Percentiles rank a stretch among this genome's conserved stretches.
Evolutionary conservation across 2,329 filamentous ascomycete genomes (phyloP).

Genomic region (Pestalotiopsis sp.): DNA sequence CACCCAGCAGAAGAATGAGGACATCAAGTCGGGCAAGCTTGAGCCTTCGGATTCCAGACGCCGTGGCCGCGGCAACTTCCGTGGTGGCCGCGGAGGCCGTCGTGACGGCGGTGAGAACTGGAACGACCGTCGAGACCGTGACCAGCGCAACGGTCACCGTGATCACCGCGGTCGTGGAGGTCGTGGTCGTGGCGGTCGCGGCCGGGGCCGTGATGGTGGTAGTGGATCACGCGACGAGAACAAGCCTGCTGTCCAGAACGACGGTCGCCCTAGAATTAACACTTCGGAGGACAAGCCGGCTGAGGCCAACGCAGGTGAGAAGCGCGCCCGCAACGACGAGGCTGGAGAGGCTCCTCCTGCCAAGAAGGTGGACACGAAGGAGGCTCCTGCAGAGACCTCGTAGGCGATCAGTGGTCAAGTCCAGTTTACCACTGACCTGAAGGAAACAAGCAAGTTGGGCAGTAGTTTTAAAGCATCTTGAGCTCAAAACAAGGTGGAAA

Average conservation of each 20-base stretch:
- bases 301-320: constrained; percentile 41
- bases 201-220: constrained; percentile 41
- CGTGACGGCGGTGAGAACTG: constrained; percentile 58
- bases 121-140: constrained; percentile 65
- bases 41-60: constrained; percentile 52
- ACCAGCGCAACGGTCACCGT: constrained; percentile 62
- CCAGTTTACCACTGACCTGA: not conserved
- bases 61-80: constrained; percentile 23
- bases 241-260: constrained; percentile 22
- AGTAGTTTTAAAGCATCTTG: too few species aligned
- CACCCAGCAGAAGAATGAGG: constrained; percentile 73
- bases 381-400: constrained; percentile 27
- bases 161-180: constrained; percentile 45
- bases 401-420: constrained; percentile 13
- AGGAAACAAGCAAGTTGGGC: too few species aligned
- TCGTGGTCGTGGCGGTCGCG: constrained; percentile 37
- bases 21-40: constrained; percentile 72
- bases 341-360: constrained; percentile 48
- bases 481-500: too few species aligned
- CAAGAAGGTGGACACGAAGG: constrained; percentile 65
- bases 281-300: constrained; percentile 40
- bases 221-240: constrained; percentile 35
- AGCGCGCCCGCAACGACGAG: constrained; percentile 56
- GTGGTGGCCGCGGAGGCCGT: constrained; percentile 41
- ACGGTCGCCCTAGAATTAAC: constrained; percentile 46